Conservation (phyloP, 108 stramenopile species). For the Nitzschia sp. region DNA sequence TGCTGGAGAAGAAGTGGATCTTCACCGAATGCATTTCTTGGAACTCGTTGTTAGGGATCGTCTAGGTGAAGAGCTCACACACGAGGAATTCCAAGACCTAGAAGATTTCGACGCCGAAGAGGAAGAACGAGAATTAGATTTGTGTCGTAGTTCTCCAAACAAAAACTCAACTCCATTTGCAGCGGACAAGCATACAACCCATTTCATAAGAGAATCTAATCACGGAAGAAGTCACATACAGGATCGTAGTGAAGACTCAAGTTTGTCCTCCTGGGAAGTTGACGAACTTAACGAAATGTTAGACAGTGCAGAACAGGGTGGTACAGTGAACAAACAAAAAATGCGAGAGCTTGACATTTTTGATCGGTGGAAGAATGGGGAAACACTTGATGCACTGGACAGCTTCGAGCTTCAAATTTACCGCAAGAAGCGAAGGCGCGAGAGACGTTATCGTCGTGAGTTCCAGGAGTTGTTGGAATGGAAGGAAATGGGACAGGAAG, state of each 20-base stretch:
- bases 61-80: constrained; percentile 3
- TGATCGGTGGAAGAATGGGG: constrained; percentile 33
- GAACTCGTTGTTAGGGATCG: constrained; percentile 13
- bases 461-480: constrained; percentile 14
- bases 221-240: not conserved
- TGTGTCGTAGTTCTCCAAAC: not conserved
- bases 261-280: constrained; percentile 18
- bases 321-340: constrained; percentile 14
- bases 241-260: constrained; percentile 9
- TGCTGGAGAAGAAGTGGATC: constrained; percentile 10
- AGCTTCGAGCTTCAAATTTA: constrained; percentile 10
- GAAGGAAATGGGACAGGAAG: constrained; percentile 21
- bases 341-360: constrained; percentile 26
- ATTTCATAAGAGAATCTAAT: not conserved
- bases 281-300: constrained; percentile 28
- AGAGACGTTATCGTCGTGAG: constrained; percentile 23
- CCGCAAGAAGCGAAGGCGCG: constrained; percentile 7
- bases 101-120: constrained; percentile 14
- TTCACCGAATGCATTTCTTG: not conserved
- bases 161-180: not conserved
- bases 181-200: not conserved
- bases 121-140: constrained; percentile 4
- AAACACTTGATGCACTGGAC: constrained; percentile 16
- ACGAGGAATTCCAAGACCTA: constrained; percentile 18
- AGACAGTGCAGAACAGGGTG: constrained; percentile 12